Conservation (phyloP, 2,329 filamentous ascomycete species). For the Diaporthe batatas region DNA sequence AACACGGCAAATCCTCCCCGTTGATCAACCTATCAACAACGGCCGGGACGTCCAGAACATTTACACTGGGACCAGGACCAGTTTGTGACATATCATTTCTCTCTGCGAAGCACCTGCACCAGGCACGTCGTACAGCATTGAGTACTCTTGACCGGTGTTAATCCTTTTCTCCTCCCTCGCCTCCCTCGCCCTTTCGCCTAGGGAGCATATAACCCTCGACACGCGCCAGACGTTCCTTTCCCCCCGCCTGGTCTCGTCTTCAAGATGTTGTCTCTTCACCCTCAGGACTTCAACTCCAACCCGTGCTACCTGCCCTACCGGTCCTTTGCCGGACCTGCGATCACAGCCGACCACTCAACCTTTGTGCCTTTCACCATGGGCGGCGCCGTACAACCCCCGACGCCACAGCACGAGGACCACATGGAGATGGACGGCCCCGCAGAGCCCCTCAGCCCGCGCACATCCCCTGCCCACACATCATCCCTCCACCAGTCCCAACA, state of each 20-base stretch:
- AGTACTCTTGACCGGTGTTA: slow-evolving; percentile 19
- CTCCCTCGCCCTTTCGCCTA: neutral
- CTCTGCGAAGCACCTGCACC: slow-evolving; percentile 26
- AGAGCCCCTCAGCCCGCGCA: slow-evolving; percentile 35
- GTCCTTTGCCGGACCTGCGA: slow-evolving; percentile 4
- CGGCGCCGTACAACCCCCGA: slow-evolving; percentile 32
- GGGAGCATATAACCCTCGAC: slow-evolving; percentile 18
- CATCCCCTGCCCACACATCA: slow-evolving; percentile 20
- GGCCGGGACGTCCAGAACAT: slow-evolving; percentile 21
- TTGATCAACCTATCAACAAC: slow-evolving; percentile 19
- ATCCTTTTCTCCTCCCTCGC: slow-evolving; percentile 9
- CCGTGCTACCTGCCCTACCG: slow-evolving; percentile 38
- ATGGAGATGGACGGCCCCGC: slow-evolving; percentile 33
- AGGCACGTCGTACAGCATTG: slow-evolving; percentile 30
- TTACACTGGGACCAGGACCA: slow-evolving; percentile 29
- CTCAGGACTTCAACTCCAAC: slow-evolving; percentile 36
- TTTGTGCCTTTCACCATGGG: slow-evolving; percentile 35
- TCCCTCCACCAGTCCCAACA: slow-evolving; percentile 7
- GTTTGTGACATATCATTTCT: slow-evolving; percentile 35
- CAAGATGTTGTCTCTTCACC: slow-evolving; percentile 39
- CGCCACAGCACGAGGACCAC: slow-evolving; percentile 33
- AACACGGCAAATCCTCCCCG: slow-evolving; percentile 17
- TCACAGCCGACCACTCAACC: slow-evolving; percentile 30
- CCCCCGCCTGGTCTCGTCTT: slow-evolving; percentile 8
- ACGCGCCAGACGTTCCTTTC: neutral